Evolutionary conservation across 2,329 filamentous ascomycete genomes (phyloP).

Genomic region (Ophiocordyceps sinensis): DNA sequence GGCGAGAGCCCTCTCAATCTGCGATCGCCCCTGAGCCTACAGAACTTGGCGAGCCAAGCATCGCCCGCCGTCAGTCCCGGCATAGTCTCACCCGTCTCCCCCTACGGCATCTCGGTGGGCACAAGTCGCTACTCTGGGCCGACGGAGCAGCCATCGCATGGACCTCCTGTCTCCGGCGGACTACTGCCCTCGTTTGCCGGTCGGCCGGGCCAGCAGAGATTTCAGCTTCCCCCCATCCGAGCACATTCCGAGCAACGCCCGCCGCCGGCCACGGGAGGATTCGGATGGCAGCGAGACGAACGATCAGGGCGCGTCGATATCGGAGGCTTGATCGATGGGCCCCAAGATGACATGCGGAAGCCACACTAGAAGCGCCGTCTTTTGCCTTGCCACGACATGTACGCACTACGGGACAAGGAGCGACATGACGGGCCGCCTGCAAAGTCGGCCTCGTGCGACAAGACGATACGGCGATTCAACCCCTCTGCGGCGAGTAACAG

Average conservation of each 20-base stretch:
- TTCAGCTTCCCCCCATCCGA: slow-evolving; percentile 35
- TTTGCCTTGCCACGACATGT: too few relatives aligned
- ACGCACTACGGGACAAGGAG: too few relatives aligned
- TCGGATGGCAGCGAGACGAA: slow-evolving; percentile 30
- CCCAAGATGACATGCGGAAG: slow-evolving; percentile 17
- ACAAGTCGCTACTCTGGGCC: slow-evolving; percentile 29
- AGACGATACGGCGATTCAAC: too few relatives aligned
- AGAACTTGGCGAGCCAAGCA: background rate
- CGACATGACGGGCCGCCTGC: too few relatives aligned
- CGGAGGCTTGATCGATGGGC: slow-evolving; percentile 45
- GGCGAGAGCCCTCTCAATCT: slow-evolving; percentile 17
- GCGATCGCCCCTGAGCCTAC: background rate
- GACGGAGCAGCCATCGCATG: slow-evolving; percentile 29
- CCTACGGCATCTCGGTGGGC: slow-evolving; percentile 30
- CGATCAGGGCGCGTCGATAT: slow-evolving; percentile 43
- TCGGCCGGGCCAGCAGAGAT: slow-evolving; percentile 18
- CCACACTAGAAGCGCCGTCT: background rate
- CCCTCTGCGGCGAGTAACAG: too few relatives aligned
- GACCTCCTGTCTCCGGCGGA: slow-evolving; percentile 27
- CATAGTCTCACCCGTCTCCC: slow-evolving; percentile 2
- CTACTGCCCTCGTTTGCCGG: slow-evolving; percentile 25
- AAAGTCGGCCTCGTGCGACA: too few relatives aligned
- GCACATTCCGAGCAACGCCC: slow-evolving; percentile 17
- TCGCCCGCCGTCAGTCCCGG: slow-evolving; percentile 17
- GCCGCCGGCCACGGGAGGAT: slow-evolving; percentile 4